phyloP scores from a whole-genome alignment of 768 basidiomycete species.

The Clathrus columnatus region DNA sequence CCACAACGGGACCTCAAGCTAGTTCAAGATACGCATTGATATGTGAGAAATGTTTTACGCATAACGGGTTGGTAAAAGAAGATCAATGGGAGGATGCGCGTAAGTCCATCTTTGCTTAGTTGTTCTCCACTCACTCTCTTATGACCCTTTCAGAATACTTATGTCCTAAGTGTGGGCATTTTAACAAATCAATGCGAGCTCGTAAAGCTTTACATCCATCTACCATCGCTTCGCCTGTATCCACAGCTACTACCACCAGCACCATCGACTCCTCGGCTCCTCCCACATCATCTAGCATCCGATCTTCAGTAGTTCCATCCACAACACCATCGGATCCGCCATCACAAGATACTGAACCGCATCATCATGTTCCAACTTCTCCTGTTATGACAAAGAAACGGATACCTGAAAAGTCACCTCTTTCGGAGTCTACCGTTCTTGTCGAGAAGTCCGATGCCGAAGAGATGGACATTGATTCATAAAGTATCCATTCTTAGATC shows the following conservation, averaged over 20 bases:
- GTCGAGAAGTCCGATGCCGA: constrained; percentile 6
- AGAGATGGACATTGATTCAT: not conserved
- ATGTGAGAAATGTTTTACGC: constrained; percentile 78
- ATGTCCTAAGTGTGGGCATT: constrained; percentile 80
- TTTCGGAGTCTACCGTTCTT: constrained; percentile 6
- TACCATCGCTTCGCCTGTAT: not conserved
- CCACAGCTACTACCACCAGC: not conserved
- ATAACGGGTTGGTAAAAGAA: constrained; percentile 84
- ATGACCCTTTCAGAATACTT: constrained; percentile 54
- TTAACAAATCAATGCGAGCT: constrained; percentile 37
- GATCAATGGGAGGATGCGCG: constrained; percentile 74
- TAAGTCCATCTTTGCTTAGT: constrained; percentile 32
- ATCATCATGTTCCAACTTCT: not conserved
- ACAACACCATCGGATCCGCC: not conserved
- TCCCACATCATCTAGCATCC: not conserved
- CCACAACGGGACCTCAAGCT: constrained; percentile 31
- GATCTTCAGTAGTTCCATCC: not conserved
- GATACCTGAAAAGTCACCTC: not conserved
- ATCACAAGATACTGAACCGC: not conserved
- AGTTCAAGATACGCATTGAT: constrained; percentile 67
- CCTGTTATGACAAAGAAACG: not conserved
- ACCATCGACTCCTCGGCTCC: not conserved
- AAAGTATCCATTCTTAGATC: no score
- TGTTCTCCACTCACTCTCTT: not conserved
- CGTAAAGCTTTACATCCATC: not conserved